phyloP scores from a whole-genome alignment of 768 basidiomycete genomes.

The Phylloporus sp. region DNA sequence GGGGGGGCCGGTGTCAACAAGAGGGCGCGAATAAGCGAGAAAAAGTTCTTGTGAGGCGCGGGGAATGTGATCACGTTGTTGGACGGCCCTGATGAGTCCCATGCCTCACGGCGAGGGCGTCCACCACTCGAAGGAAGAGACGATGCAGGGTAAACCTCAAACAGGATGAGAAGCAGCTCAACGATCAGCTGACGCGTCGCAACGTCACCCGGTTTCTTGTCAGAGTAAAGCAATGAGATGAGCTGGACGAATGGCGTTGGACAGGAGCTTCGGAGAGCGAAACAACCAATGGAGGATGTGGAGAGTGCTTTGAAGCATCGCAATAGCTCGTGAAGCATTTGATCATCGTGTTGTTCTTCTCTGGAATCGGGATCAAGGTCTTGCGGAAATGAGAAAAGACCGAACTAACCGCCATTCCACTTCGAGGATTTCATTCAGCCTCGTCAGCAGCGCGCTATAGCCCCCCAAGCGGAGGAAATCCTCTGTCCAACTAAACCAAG shows the following conservation, averaged over 20 bases:
- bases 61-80: constrained; percentile 64
- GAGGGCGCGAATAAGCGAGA: constrained; percentile 69
- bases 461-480: constrained; percentile 82
- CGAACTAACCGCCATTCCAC: constrained; percentile 91
- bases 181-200: constrained; percentile 85
- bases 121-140: constrained; percentile 54
- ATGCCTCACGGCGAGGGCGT: constrained; percentile 44
- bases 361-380: constrained; percentile 38
- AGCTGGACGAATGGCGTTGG: constrained; percentile 87
- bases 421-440: constrained; percentile 87
- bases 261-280: constrained; percentile 83
- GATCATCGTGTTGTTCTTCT: constrained; percentile 97
- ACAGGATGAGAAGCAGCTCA: constrained; percentile 81
- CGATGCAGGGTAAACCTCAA: constrained; percentile 80
- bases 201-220: constrained; percentile 97
- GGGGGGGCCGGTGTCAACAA: constrained; percentile 71
- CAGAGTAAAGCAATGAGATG: constrained; percentile 83
- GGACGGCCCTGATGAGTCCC: constrained; percentile 48
- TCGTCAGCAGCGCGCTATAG: constrained; percentile 76
- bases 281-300: constrained; percentile 84
- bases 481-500: constrained; percentile 72
- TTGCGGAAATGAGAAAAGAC: not conserved
- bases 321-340: constrained; percentile 86
- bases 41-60: constrained; percentile 66
- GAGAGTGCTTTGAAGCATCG: constrained; percentile 93